A percentile compares a stretch with the other conserved stretches of the same genome.
These are phyloP conservation scores for Ambispora gerdemannii DNA, from an alignment of 192 early-diverging fungal species.

Conservation along the genomic window DNA sequence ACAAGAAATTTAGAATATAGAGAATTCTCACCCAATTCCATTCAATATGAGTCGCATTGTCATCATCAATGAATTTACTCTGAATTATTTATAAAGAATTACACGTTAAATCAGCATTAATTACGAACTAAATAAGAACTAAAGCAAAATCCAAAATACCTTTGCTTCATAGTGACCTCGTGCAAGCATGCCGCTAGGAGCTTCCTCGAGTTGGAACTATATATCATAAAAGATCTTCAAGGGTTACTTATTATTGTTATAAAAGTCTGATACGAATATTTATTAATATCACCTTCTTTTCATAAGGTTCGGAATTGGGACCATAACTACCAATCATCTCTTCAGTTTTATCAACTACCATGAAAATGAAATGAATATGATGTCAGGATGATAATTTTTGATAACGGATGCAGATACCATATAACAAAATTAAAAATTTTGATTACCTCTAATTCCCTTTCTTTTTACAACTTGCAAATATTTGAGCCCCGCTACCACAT, in stretches of 20 bases:
- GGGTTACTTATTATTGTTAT: too few relatives aligned
- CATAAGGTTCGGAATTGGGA: constrained; percentile 70
- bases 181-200: constrained; percentile 87
- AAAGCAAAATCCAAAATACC: constrained; percentile 35
- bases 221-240: too few relatives aligned
- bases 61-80: constrained; percentile 95
- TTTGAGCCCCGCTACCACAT: constrained; percentile 92
- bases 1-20: too few relatives aligned
- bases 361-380: too few relatives aligned
- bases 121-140: neutral
- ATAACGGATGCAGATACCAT: neutral
- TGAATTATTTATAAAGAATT: constrained; percentile 25
- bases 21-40: constrained; percentile 74
- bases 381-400: neutral
- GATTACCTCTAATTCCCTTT: constrained; percentile 47
- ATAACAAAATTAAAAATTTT: neutral
- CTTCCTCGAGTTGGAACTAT: constrained; percentile 79
- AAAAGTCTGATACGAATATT: neutral
- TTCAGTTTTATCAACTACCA: constrained; percentile 82
- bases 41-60: constrained; percentile 73
- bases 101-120: neutral
- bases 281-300: constrained; percentile 62
- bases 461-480: constrained; percentile 94
- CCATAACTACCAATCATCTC: constrained; percentile 98
- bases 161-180: constrained; percentile 89